These are phyloP conservation scores for Dictyostelium firmibasis DNA, from an alignment of 78 protist genomes.

Conservation along the genomic window DNA sequence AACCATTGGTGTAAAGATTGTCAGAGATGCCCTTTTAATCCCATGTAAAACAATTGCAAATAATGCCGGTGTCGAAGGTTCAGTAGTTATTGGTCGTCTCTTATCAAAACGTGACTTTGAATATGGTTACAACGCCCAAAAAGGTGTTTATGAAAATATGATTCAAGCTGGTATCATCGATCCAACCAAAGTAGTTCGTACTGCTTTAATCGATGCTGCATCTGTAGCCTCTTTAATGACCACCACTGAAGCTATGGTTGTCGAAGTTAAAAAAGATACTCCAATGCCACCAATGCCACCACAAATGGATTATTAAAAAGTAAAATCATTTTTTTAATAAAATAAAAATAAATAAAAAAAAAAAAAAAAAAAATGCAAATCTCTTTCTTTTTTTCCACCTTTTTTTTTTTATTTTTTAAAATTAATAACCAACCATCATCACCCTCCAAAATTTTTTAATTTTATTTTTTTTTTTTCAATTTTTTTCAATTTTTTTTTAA, in stretches of 20 bases:
- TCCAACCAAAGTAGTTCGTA: conserved; percentile 99
- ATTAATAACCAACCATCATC: too few relatives aligned
- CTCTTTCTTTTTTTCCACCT: too few relatives aligned
- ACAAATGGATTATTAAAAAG: neutral
- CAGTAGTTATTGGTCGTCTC: conserved; percentile 97
- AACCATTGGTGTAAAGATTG: conserved; percentile 94
- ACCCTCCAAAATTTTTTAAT: too few relatives aligned
- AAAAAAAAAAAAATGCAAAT: neutral
- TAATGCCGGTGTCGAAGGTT: conserved; percentile 98
- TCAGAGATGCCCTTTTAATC: conserved; percentile 90
- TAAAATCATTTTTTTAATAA: too few relatives aligned
- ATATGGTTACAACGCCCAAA: conserved; percentile 95
- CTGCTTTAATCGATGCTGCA: conserved; percentile 94
- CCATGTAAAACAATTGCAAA: conserved; percentile 93
- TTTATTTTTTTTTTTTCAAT: too few relatives aligned
- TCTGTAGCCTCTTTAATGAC: conserved; percentile 96
- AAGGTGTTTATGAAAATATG: conserved; percentile 94
- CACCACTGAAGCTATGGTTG: conserved; percentile 93
- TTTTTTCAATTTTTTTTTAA: too few relatives aligned
- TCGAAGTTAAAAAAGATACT: conserved; percentile 33
- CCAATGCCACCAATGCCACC: neutral
- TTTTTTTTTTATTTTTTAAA: too few relatives aligned
- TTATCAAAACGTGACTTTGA: conserved; percentile 73
- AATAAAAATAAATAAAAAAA: neutral
- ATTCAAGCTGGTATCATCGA: conserved; percentile 97